Percentiles rank a stretch among this genome's conserved stretches.
These are phyloP conservation scores for Didymella lethalis DNA, from an alignment of 2,329 filamentous ascomycete species.

Conservation along the genomic window DNA sequence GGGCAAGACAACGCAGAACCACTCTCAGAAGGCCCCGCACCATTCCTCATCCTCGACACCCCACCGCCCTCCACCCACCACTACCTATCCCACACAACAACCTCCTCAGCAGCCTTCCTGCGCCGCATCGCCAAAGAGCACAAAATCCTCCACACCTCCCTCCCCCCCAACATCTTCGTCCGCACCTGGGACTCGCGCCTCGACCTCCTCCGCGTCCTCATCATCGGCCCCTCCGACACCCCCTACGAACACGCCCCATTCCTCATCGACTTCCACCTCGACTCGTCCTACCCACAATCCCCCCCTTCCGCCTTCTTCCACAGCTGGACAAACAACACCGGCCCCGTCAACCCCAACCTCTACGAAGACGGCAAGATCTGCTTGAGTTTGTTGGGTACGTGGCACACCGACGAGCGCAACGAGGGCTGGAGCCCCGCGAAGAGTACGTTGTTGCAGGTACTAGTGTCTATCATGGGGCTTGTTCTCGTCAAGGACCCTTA, in stretches of 20 bases:
- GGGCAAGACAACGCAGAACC: conserved; percentile 21
- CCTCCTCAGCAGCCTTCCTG: conserved; percentile 55
- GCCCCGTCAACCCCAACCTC: conserved; percentile 67
- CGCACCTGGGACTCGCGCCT: conserved; percentile 67
- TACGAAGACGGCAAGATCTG: conserved; percentile 71
- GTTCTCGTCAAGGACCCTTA: conserved; percentile 68
- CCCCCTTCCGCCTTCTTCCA: conserved; percentile 67
- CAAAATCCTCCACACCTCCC: conserved; percentile 61
- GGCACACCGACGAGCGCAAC: conserved; percentile 61
- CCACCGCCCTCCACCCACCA: conserved; percentile 46
- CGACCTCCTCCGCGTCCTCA: conserved; percentile 65
- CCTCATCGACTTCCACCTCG: conserved; percentile 65
- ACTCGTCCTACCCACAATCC: conserved; percentile 58
- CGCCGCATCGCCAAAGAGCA: conserved; percentile 66
- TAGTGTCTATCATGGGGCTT: conserved; percentile 65
- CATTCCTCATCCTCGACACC: conserved; percentile 50
- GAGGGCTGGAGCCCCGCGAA: conserved; percentile 63
- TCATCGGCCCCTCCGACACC: conserved; percentile 66
- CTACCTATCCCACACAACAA: conserved; percentile 50
- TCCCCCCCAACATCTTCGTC: conserved; percentile 65
- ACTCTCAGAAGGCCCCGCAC: conserved; percentile 18
- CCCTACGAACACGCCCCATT: conserved; percentile 69
- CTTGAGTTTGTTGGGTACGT: conserved; percentile 66
- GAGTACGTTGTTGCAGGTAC: conserved; percentile 64
- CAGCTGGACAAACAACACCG: conserved; percentile 63